Evolutionary conservation across 2,329 filamentous ascomycete genomes (phyloP), one percentile per base, ranked within the genome.

Genomic region (Colletotrichum liriopes): DNA sequence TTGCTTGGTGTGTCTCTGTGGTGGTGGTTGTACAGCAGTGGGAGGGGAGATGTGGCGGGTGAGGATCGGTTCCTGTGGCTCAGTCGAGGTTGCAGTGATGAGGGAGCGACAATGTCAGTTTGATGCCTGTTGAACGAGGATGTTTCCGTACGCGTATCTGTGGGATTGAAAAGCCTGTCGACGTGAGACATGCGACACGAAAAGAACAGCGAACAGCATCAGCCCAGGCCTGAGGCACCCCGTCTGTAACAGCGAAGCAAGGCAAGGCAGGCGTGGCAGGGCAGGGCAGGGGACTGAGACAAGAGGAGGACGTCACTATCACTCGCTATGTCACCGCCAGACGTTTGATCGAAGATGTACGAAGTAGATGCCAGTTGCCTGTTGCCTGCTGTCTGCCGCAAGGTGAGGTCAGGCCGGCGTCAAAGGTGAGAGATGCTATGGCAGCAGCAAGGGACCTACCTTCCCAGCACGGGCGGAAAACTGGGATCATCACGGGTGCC

Each of bases 391-490:
- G 29, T 32, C 29, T 52, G 16, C 35, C 12, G 9, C 26, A 5
- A 64, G 23, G 61, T 32, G 47, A 55, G 37, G 49, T 45, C 29
- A 49, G n/a, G 47, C 4, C 23, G 41, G 45, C 51, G 45, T 35
- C 60, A 58, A 20, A 12, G 49, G 26, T 20, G 45, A 35, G 37
- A 26, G 5, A 16, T 2, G 5, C 9, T 39, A 11, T 39, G 2
- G 2, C 5, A n/a, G 29, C 4, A 20, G 32, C 29, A 20, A 56
- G 39, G 56, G 35, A 37, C 8, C 35, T 8, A 35, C 8, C 35
- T 11, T 37, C 7, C 8, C 8, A 37, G 2, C 9, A 11, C 12
- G 12, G 39, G 41, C 41, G 18, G 20, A n/a, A 54, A 35, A 11
- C 26, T 12, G n/a, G 18, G 35, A 43, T 23, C 23, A 23, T 26